Conservation (phyloP, 768 basidiomycete genomes). For the Leucocoprinus leucothites region DNA sequence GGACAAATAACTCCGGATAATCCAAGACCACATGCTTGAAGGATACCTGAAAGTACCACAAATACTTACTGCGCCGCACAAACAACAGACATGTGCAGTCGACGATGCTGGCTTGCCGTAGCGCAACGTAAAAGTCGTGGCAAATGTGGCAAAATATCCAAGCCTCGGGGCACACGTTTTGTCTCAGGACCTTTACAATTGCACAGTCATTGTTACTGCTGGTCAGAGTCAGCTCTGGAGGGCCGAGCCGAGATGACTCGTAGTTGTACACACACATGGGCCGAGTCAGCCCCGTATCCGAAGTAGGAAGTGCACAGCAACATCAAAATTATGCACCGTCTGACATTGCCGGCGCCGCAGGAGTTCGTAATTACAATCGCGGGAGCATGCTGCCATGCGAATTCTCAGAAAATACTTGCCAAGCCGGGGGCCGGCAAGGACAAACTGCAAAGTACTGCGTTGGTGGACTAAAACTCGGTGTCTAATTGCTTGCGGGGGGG, state of each 20-base stretch:
- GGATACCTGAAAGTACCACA: no score
- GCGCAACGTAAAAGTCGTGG: no score
- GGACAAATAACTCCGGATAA: no score
- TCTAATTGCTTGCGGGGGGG: neutral
- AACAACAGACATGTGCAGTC: no score
- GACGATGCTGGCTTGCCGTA: no score
- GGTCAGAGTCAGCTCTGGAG: neutral
- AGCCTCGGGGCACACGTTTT: no score
- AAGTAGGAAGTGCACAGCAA: neutral
- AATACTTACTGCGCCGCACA: no score
- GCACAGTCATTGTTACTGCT: no score
- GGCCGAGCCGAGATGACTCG: conserved; percentile 7
- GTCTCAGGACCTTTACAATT: no score
- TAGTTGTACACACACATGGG: neutral
- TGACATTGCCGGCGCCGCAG: conserved; percentile 9
- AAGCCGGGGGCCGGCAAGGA: neutral
- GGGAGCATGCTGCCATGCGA: neutral
- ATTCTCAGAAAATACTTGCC: neutral
- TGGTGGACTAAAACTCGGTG: neutral
- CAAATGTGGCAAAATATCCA: no score
- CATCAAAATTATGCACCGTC: neutral
- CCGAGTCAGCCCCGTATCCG: neutral
- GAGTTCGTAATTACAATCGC: conserved; percentile 4
- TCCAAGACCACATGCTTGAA: no score
- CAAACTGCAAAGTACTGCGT: neutral